Evolutionary conservation across 2,329 filamentous ascomycete genomes (phyloP).

Genomic region (Didymella sp.): DNA sequence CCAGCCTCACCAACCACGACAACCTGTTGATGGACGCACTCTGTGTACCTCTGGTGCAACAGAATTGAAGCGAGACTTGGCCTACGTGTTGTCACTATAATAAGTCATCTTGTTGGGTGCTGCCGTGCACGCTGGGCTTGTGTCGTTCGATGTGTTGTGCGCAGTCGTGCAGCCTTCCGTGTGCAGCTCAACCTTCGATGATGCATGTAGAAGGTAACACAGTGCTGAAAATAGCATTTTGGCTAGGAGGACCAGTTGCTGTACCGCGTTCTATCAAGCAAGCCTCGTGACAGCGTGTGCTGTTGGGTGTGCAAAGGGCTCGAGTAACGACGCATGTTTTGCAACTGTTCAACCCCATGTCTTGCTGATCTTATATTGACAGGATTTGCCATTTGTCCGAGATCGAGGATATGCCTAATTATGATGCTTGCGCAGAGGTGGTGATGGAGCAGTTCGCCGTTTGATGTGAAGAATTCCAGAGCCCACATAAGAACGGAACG

Average conservation of each 20-base stretch:
- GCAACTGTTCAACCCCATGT: background rate
- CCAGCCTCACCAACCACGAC: slow-evolving; percentile 29
- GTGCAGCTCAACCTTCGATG: slow-evolving; percentile 15
- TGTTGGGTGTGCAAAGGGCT: background rate
- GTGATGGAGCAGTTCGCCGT: background rate
- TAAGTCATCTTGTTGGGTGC: slow-evolving; percentile 21
- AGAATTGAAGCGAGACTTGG: slow-evolving; percentile 41
- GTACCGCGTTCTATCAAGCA: slow-evolving; percentile 8
- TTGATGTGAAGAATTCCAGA: background rate
- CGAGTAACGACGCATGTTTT: background rate
- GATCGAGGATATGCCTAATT: background rate
- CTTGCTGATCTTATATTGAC: background rate
- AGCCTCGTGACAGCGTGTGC: slow-evolving; percentile 1
- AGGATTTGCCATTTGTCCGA: background rate
- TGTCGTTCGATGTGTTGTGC: slow-evolving; percentile 16
- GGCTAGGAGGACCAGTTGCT: background rate
- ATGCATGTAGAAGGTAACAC: slow-evolving; percentile 20
- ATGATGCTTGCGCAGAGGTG: background rate
- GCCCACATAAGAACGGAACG: background rate
- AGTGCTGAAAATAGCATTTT: slow-evolving; percentile 16
- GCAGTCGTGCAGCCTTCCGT: slow-evolving; percentile 8
- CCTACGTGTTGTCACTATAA: slow-evolving; percentile 38
- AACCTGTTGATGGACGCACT: slow-evolving; percentile 32
- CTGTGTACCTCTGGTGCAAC: slow-evolving; percentile 27
- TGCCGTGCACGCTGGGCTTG: slow-evolving; percentile 19